Percentiles rank a stretch among this genome's conserved stretches.
These are phyloP conservation scores for Parathielavia appendiculata DNA, from an alignment of 495 filamentous ascomycete species.

Conservation along the genomic window DNA sequence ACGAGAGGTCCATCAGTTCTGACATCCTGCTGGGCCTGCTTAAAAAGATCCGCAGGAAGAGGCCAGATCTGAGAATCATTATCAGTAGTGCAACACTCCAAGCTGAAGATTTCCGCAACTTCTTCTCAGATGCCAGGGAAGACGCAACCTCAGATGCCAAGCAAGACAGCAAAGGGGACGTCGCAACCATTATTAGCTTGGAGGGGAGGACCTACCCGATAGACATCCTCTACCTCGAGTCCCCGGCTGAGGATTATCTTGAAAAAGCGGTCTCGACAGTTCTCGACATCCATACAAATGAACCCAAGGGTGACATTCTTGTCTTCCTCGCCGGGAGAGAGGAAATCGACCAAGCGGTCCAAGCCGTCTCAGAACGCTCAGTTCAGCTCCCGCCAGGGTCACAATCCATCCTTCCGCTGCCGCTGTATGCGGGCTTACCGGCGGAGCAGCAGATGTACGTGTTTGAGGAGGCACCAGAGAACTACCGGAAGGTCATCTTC, in stretches of 20 bases:
- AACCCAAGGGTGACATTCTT: conserved; percentile 83
- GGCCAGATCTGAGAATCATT: conserved; percentile 80
- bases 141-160: conserved; percentile 42
- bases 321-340: conserved; percentile 90
- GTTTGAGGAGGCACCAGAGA: conserved; percentile 80
- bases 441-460: conserved; percentile 90
- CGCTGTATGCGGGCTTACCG: conserved; percentile 83
- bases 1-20: conserved; percentile 91
- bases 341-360: conserved; percentile 80
- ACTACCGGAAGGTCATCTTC: conserved; percentile 85
- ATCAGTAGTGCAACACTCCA: conserved; percentile 93
- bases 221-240: conserved; percentile 77
- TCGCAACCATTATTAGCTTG: conserved; percentile 76
- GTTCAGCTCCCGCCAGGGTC: conserved; percentile 66
- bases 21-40: conserved; percentile 90
- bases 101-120: conserved; percentile 79
- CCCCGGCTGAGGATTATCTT: conserved; percentile 81
- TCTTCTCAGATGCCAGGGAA: conserved; percentile 58
- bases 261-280: conserved; percentile 82
- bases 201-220: conserved; percentile 92
- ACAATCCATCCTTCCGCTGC: conserved; percentile 66
- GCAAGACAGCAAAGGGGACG: conserved; percentile 29
- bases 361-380: conserved; percentile 72
- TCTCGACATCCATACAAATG: conserved; percentile 87
- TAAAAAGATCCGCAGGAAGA: conserved; percentile 83